Evolutionary conservation across 2,329 filamentous ascomycete species (phyloP).

Genomic region (Emmonsiellopsis sp.): DNA sequence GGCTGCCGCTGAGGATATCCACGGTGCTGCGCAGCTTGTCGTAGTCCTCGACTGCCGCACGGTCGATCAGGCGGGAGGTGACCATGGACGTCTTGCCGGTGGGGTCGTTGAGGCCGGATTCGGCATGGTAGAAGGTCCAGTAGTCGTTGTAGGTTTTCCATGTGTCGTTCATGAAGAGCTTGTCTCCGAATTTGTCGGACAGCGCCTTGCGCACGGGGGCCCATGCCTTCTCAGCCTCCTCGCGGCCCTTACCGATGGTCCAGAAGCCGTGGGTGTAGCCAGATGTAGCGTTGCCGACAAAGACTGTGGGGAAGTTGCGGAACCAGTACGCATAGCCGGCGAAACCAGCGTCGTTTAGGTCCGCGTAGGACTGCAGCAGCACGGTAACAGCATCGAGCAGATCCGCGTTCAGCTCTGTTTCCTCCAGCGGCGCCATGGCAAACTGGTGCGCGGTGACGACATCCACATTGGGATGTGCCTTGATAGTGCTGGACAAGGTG

Average conservation of each 20-base stretch:
- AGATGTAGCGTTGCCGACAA: slow-evolving; percentile 3
- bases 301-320: slow-evolving; percentile 13
- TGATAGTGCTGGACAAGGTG: no score
- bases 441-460: no score
- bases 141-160: slow-evolving; percentile 19
- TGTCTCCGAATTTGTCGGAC: slow-evolving; percentile 14
- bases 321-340: slow-evolving; percentile 23
- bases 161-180: slow-evolving; percentile 19
- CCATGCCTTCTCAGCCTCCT: slow-evolving; percentile 14
- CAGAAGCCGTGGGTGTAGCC: slow-evolving; percentile 17
- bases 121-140: slow-evolving; percentile 18
- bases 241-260: slow-evolving; percentile 5
- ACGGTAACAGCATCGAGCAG: no score
- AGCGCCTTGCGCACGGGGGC: slow-evolving; percentile 11
- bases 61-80: slow-evolving; percentile 20
- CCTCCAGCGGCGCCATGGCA: no score
- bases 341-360: slow-evolving; percentile 20
- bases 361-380: slow-evolving; percentile 6
- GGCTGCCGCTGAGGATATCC: no score
- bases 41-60: slow-evolving; percentile 14
- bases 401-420: no score
- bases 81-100: slow-evolving; percentile 15
- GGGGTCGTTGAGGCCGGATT: slow-evolving; percentile 16
- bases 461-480: no score
- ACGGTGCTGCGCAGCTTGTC: no score